Percentiles rank a stretch among this genome's conserved stretches.
phyloP scores from a whole-genome alignment of 2,329 filamentous ascomycete genomes.

The Chrysoporthe austroafricana region DNA sequence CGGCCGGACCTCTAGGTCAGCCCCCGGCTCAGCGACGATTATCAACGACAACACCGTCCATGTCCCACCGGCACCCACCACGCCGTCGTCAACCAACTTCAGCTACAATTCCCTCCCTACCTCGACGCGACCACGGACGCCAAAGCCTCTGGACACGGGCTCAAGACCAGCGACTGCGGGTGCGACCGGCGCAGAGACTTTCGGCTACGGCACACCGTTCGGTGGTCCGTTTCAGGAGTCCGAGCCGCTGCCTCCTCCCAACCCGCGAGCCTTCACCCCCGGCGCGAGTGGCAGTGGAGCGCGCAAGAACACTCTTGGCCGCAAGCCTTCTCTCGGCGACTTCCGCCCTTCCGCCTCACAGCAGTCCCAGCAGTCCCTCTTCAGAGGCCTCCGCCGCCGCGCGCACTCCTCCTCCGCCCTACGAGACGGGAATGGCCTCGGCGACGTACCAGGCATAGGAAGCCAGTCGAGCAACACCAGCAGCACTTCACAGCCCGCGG shows the following conservation, averaged over 20 bases:
- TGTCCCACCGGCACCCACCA: constrained; percentile 25
- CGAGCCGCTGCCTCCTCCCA: background rate
- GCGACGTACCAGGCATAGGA: constrained; percentile 13
- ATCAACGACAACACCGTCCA: constrained; percentile 26
- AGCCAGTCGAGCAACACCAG: background rate
- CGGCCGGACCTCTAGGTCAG: background rate
- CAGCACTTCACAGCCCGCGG: background rate
- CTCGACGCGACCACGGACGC: constrained; percentile 24
- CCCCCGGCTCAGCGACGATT: constrained; percentile 1
- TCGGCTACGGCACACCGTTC: constrained; percentile 27
- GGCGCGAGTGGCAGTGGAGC: constrained; percentile 6
- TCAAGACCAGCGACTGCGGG: constrained; percentile 33
- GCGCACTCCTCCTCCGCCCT: constrained; percentile 22
- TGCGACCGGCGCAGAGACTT: constrained; percentile 1
- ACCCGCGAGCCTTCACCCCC: background rate
- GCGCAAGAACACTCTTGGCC: constrained; percentile 57
- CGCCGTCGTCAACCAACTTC: constrained; percentile 25
- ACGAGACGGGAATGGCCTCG: constrained; percentile 24
- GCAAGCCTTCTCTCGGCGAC: constrained; percentile 49
- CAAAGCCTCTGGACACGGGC: constrained; percentile 41
- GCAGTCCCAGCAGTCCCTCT: background rate
- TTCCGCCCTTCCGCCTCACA: constrained; percentile 32
- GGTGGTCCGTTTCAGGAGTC: constrained; percentile 20
- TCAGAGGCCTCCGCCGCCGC: constrained; percentile 23
- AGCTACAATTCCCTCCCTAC: constrained; percentile 27